Percentiles rank a stretch among this genome's conserved stretches.
phyloP scores from a whole-genome alignment of 495 filamentous ascomycete species.

The Aspergillus ostianus region DNA sequence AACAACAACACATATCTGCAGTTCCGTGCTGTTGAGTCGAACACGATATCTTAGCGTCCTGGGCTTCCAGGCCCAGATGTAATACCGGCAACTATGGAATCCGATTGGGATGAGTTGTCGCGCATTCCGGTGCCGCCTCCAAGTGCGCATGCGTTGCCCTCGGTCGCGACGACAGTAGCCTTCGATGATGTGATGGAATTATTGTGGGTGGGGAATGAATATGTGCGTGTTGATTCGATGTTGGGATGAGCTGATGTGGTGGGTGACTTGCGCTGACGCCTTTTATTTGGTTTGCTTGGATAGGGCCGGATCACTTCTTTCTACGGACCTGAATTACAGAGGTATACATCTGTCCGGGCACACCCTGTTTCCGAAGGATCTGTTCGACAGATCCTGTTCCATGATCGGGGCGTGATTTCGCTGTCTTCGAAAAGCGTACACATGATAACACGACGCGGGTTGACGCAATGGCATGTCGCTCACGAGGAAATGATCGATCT shows the following conservation, averaged over 20 bases:
- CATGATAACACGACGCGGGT: conserved; percentile 75
- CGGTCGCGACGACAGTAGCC: conserved; percentile 69
- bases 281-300: conserved; percentile 5
- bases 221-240: conserved; percentile 51
- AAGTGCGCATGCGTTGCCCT: conserved; percentile 57
- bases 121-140: conserved; percentile 69
- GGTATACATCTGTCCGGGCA: conserved; percentile 73
- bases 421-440: conserved; percentile 76
- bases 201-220: conserved; percentile 87
- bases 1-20: not conserved
- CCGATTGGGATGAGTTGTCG: conserved; percentile 61
- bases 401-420: conserved; percentile 83
- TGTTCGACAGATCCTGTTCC: conserved; percentile 78
- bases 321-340: conserved; percentile 74
- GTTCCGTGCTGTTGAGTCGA: too few relatives aligned
- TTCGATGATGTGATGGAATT: conserved; percentile 89
- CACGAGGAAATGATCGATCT: conserved; percentile 78
- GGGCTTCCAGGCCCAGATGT: conserved; percentile 16
- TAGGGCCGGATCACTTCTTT: conserved; percentile 86
- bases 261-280: conserved; percentile 4
- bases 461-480: conserved; percentile 81
- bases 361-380: conserved; percentile 65
- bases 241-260: not conserved
- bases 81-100: conserved; percentile 39
- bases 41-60: not conserved